Evolutionary conservation across 1,284 basidiomycete species (phyloP), one percentile per base, ranked within the genome.

Genomic region (Waitea zeae): DNA sequence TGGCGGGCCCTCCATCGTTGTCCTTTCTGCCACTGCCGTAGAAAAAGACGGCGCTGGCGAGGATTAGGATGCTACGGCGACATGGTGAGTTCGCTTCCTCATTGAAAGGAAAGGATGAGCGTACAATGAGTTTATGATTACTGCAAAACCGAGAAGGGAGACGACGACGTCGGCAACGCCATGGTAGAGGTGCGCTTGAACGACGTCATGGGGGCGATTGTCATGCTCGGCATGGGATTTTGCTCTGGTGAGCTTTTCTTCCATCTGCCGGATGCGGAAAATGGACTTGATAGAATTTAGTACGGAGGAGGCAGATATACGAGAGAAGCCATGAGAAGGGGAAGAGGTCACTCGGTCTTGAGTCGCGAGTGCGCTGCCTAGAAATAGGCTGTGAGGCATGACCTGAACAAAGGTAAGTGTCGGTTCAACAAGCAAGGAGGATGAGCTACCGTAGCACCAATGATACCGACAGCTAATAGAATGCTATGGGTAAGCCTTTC

Each of bases 321-420:
- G 7, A 13, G 7, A 14, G 17, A 32, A 6, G 37, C 13, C n/a
- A n/a, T 27, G 3, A 26, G 13, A 17, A 31, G 35, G 6, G 27
- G 34, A 28, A 4, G 30, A 33, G 3, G 3, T 30, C 12, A 74
- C 49, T 34, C 88, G 61, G 42, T 89, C 77, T 47, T 89, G 76
- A 0, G 81, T 84, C 2, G 84, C 79, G 13, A 93, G 66, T 24
- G 80, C 73, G 2, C 83, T 88, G 7, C 89, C 90, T 5, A 96
- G 63, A 58, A 88, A 92, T 15, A 96, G 64, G 30, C 81, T 79
- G 51, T 96, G 92, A 0, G 92, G 90, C 90, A 77, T 89, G 30
- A 86, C n/a, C n/a, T n/a, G n/a, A n/a, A n/a, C n/a, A n/a, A n/a
- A n/a, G n/a, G n/a, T n/a, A n/a, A n/a, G n/a, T n/a, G n/a, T n/a